Percentiles rank a stretch among this genome's conserved stretches.
Evolutionary conservation across 306 rosid species (phyloP).

Genomic region (Crataegus laevigata): DNA sequence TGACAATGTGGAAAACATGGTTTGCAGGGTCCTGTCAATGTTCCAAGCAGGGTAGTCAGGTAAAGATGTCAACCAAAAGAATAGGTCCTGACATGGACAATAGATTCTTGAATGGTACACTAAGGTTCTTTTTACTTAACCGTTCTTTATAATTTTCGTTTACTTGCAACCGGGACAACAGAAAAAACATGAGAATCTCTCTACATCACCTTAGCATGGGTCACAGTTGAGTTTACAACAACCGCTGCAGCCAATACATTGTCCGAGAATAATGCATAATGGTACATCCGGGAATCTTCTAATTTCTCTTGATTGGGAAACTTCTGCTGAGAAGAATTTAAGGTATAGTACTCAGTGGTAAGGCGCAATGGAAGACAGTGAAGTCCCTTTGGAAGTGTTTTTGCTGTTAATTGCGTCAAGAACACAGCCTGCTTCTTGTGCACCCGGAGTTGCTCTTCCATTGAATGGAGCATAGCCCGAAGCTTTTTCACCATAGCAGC

Average conservation of each 20-base stretch:
- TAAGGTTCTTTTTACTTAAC: not conserved
- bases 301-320: constrained; percentile 74
- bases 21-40: constrained; percentile 65
- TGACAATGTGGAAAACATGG: constrained; percentile 89
- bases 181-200: not conserved
- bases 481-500: constrained; percentile 74
- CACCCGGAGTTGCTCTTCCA: constrained; percentile 83
- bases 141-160: not conserved
- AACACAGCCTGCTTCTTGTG: constrained; percentile 90
- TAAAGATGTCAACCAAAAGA: constrained; percentile 16
- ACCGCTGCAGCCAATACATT: constrained; percentile 86
- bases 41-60: constrained; percentile 7
- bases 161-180: not conserved
- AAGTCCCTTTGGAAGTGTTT: constrained; percentile 94
- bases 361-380: constrained; percentile 98
- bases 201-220: constrained; percentile 55
- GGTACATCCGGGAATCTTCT: constrained; percentile 68
- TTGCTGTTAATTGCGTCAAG: constrained; percentile 90
- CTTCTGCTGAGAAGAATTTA: constrained; percentile 65
- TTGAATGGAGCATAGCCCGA: constrained; percentile 87
- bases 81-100: constrained; percentile 5
- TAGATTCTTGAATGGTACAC: not conserved
- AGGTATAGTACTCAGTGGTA: constrained; percentile 72
- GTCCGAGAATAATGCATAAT: constrained; percentile 90
- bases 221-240: constrained; percentile 79